Conservation (phyloP, 1,284 basidiomycete species). For the Rhizoctonia solani region DNA sequence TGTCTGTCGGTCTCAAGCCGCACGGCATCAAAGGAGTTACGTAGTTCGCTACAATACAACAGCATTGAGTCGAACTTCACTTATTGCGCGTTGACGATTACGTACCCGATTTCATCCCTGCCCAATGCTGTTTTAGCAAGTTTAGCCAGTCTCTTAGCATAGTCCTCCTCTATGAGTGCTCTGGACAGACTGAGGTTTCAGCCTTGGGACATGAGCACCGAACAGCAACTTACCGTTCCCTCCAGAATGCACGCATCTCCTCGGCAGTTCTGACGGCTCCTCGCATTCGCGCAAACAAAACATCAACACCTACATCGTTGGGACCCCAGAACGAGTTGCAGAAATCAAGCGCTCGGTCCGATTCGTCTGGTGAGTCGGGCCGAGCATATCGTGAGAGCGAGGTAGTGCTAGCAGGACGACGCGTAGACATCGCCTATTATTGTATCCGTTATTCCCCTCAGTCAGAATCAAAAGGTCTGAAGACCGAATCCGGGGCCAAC, state of each 20-base stretch:
- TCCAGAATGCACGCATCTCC: slow-evolving; percentile 85
- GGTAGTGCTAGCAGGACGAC: slow-evolving; percentile 40
- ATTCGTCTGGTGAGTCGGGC: slow-evolving; percentile 37
- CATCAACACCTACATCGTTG: slow-evolving; percentile 86
- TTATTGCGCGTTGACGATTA: slow-evolving; percentile 37
- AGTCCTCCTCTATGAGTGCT: slow-evolving; percentile 90
- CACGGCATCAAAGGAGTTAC: slow-evolving; percentile 75
- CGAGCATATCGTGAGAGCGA: slow-evolving; percentile 39
- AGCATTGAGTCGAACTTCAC: not conserved
- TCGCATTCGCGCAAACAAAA: slow-evolving; percentile 85
- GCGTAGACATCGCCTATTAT: slow-evolving; percentile 35
- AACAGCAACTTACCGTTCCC: slow-evolving; percentile 69
- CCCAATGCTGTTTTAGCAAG: slow-evolving; percentile 80
- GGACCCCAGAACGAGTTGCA: slow-evolving; percentile 97
- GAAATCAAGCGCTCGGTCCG: slow-evolving; percentile 70
- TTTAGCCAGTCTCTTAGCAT: slow-evolving; percentile 84
- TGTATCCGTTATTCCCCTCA: not conserved
- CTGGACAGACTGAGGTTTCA: slow-evolving; percentile 48
- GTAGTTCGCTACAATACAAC: slow-evolving; percentile 64
- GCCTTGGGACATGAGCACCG: not conserved
- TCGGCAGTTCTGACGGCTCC: slow-evolving; percentile 86
- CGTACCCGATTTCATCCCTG: slow-evolving; percentile 88
- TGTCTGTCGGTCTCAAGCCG: slow-evolving; percentile 85
- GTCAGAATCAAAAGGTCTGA: not conserved
- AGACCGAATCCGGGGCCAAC: not conserved